These are phyloP conservation scores for Aspergillus coremiiformis DNA, from an alignment of 495 filamentous ascomycete genomes.

Conservation along the genomic window DNA sequence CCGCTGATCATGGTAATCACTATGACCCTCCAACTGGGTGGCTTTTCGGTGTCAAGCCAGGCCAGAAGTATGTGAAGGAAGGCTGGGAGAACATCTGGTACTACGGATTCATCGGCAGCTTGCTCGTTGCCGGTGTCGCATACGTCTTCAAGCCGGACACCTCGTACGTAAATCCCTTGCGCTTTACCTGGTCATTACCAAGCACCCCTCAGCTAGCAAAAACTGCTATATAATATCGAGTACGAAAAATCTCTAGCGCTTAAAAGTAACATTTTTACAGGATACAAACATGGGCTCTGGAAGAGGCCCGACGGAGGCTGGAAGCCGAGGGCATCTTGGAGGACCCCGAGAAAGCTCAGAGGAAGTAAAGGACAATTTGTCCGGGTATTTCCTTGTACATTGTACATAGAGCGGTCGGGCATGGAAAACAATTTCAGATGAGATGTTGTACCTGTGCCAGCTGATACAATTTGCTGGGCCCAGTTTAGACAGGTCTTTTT, in stretches of 20 bases:
- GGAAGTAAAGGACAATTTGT: conserved; percentile 23
- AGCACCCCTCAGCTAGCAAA: background rate
- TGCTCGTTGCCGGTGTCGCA: conserved; percentile 65
- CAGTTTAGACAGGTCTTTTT: conserved; percentile 37
- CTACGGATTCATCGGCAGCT: conserved; percentile 83
- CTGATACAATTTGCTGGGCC: conserved; percentile 31
- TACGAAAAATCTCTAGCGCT: background rate
- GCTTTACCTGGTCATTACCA: background rate
- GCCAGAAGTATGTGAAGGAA: conserved; percentile 90
- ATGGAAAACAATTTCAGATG: conserved; percentile 26
- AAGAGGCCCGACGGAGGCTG: conserved; percentile 87
- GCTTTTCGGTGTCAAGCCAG: conserved; percentile 85
- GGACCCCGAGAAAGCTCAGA: conserved; percentile 53
- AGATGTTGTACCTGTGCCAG: conserved; percentile 26
- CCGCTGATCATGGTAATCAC: conserved; percentile 59
- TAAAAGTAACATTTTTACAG: conserved; percentile 42
- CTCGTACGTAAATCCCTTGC: conserved; percentile 58
- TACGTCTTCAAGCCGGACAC: conserved; percentile 98
- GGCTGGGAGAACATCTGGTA: conserved; percentile 88
- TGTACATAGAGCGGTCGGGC: conserved; percentile 44
- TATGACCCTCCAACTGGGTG: conserved; percentile 90
- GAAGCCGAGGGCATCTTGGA: conserved; percentile 91
- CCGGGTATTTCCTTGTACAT: conserved; percentile 30
- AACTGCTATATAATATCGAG: background rate
- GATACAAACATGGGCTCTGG: conserved; percentile 98